Conservation (phyloP, 179 eudicot genomes). For the Silene noctiflora region DNA sequence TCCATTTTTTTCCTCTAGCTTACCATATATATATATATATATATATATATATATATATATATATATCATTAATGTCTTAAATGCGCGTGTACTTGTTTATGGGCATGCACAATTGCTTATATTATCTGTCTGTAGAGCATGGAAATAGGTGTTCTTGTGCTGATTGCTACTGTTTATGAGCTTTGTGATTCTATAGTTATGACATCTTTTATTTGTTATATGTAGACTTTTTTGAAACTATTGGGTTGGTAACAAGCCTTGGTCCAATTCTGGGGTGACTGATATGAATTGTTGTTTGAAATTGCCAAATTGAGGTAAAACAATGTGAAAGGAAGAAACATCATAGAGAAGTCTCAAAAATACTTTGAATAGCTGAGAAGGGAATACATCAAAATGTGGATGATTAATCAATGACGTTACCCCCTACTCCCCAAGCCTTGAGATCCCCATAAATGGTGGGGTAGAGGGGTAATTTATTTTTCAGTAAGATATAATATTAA, state of each 20-base stretch:
- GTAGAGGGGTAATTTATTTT: neutral
- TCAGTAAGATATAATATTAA: too few relatives aligned
- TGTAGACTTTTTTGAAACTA: neutral
- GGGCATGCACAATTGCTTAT: neutral
- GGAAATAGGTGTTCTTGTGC: neutral
- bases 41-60: slow-evolving; percentile 1
- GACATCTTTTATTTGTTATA: neutral
- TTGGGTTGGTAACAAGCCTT: neutral
- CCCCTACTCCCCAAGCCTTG: neutral
- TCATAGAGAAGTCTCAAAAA: neutral
- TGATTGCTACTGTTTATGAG: neutral
- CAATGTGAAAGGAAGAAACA: neutral
- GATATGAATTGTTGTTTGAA: neutral
- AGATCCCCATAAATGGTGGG: neutral
- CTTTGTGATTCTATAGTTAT: neutral
- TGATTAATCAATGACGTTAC: neutral
- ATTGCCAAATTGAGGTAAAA: neutral
- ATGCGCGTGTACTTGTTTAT: neutral
- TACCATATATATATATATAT: neutral
- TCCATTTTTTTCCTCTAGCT: neutral
- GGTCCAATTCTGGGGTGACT: neutral
- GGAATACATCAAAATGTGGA: neutral
- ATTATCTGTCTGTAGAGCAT: neutral
- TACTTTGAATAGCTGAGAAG: neutral
- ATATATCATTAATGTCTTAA: neutral